These are phyloP conservation scores for Hypoxylon rubiginosum DNA, from an alignment of 2,329 filamentous ascomycete species.

Conservation along the genomic window DNA sequence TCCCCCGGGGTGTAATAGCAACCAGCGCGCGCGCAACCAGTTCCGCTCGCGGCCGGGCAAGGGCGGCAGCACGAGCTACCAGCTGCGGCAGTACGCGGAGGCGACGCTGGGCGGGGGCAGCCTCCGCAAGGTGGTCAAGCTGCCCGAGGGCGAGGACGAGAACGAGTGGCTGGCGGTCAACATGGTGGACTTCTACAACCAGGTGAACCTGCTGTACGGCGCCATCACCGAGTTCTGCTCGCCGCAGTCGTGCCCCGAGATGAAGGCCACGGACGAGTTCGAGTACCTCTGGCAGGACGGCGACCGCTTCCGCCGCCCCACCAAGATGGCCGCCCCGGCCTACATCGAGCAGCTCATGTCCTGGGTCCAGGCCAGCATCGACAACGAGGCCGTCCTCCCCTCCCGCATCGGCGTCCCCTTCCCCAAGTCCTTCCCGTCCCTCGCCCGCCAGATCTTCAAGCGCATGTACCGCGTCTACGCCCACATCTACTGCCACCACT, in stretches of 20 bases:
- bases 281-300: slow-evolving; percentile 99
- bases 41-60: slow-evolving; percentile 91
- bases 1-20: slow-evolving; percentile 69
- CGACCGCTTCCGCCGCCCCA: slow-evolving; percentile 93
- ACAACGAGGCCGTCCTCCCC: slow-evolving; percentile 96
- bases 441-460: slow-evolving; percentile 98
- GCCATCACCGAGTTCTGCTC: slow-evolving; percentile 99
- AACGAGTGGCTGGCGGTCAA: slow-evolving; percentile 99
- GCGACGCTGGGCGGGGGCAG: slow-evolving; percentile 95
- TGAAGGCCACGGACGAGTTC: slow-evolving; percentile 99
- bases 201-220: slow-evolving; percentile 98
- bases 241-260: slow-evolving; percentile 95
- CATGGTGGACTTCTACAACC: slow-evolving; percentile 99
- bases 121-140: slow-evolving; percentile 93
- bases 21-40: slow-evolving; percentile 88
- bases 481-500: slow-evolving; percentile 99
- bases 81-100: slow-evolving; percentile 97
- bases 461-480: slow-evolving; percentile 98
- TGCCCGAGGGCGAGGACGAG: slow-evolving; percentile 96
- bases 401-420: slow-evolving; percentile 95
- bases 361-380: slow-evolving; percentile 95
- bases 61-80: slow-evolving; percentile 87
- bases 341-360: slow-evolving; percentile 98
- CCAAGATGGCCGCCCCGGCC: slow-evolving; percentile 96
- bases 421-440: slow-evolving; percentile 88